Conservation (phyloP, 768 basidiomycete genomes). For the Russula foetens region DNA sequence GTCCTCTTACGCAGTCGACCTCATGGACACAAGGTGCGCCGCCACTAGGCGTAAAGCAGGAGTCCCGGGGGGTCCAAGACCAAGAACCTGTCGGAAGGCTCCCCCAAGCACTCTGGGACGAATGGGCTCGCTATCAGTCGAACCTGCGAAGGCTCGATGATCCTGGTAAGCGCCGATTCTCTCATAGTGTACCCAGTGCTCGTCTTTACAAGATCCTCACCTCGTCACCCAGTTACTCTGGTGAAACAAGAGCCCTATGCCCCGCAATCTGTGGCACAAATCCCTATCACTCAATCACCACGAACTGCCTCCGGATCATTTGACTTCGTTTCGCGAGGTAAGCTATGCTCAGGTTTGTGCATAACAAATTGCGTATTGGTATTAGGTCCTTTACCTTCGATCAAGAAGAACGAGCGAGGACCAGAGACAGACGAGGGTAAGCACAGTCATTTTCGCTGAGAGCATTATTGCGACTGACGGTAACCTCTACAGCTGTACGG, state of each 20-base stretch:
- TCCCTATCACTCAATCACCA: background rate
- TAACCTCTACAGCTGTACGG: background rate
- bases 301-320: background rate
- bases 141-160: background rate
- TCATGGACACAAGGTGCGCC: background rate
- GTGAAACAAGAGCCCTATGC: background rate
- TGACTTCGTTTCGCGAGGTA: slow-evolving; percentile 1
- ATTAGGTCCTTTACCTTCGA: slow-evolving; percentile 1
- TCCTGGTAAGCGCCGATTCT: background rate
- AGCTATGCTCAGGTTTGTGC: background rate
- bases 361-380: background rate
- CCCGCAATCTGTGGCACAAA: background rate
- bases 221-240: background rate
- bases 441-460: background rate
- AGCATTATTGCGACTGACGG: background rate
- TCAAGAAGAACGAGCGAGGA: background rate
- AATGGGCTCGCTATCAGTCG: slow-evolving; percentile 6
- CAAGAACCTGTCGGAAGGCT: background rate
- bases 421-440: background rate
- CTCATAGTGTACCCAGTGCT: background rate
- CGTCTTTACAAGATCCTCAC: background rate
- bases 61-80: background rate
- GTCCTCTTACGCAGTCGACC: background rate
- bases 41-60: slow-evolving; percentile 3
- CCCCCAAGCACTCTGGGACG: background rate